A percentile compares a stretch with the other conserved stretches of the same genome.
Evolutionary conservation across 1,139 yeast species (phyloP).

Genomic region (Yamadazyma mexicana): DNA sequence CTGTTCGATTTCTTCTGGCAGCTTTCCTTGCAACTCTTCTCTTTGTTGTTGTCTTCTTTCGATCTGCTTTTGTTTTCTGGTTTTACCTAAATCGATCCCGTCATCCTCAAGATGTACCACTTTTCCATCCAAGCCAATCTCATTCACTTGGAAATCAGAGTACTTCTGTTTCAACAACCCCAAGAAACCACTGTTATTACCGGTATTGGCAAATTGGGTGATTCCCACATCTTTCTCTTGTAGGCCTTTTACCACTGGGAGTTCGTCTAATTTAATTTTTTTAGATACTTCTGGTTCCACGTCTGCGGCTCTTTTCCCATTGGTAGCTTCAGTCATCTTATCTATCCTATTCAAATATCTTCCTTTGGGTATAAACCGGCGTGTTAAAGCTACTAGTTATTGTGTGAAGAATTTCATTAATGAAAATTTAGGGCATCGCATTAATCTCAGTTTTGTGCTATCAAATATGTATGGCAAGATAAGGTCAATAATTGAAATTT

Average conservation of each 20-base stretch:
- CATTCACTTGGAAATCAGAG: constrained; percentile 94
- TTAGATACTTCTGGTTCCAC: constrained; percentile 5
- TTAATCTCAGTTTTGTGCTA: neutral
- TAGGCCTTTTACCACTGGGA: constrained; percentile 18
- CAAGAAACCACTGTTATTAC: constrained; percentile 57
- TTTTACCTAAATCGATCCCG: constrained; percentile 58
- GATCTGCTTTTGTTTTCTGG: constrained; percentile 51
- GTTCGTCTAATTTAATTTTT: constrained; percentile 10
- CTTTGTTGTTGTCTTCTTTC: constrained; percentile 46
- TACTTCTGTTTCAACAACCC: constrained; percentile 87
- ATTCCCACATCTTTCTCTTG: constrained; percentile 84
- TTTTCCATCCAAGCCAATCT: constrained; percentile 64
- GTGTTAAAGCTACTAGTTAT: constrained; percentile 9
- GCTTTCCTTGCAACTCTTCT: constrained; percentile 34
- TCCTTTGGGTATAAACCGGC: constrained; percentile 1
- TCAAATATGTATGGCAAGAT: too few species aligned
- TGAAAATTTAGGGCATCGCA: constrained; percentile 5
- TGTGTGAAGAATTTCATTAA: constrained; percentile 9
- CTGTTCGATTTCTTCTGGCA: constrained; percentile 35
- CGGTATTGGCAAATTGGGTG: constrained; percentile 57
- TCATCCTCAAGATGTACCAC: constrained; percentile 76
- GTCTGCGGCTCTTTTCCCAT: constrained; percentile 8
- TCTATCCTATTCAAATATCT: neutral
- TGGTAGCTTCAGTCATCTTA: constrained; percentile 1
- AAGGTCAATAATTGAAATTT: too few species aligned